phyloP scores from a whole-genome alignment of 345 rosid species.

The Triadica sebifera region DNA sequence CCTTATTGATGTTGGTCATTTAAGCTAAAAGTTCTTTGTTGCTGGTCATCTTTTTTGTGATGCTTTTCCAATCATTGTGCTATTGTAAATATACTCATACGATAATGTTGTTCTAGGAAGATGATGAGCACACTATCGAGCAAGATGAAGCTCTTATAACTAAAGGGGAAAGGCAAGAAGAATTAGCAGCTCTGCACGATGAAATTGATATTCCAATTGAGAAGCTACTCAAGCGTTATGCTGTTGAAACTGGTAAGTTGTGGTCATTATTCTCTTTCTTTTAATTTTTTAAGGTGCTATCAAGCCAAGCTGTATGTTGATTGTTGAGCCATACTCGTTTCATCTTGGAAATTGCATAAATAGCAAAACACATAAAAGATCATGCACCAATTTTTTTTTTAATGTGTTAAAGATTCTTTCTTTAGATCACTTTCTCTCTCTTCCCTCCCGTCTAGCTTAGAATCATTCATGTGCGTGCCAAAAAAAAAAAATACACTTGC shows the following conservation, averaged over 20 bases:
- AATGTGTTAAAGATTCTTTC: background rate
- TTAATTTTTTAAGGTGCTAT: background rate
- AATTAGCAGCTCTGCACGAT: conserved; percentile 74
- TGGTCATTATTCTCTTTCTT: background rate
- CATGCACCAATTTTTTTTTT: background rate
- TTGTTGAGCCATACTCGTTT: background rate
- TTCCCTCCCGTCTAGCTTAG: background rate
- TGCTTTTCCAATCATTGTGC: background rate
- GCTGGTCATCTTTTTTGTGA: background rate
- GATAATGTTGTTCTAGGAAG: conserved; percentile 74
- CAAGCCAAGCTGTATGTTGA: background rate
- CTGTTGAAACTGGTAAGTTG: conserved; percentile 46
- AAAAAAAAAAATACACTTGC: background rate
- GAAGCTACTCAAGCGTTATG: conserved; percentile 73
- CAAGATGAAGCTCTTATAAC: conserved; percentile 91
- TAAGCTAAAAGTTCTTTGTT: background rate
- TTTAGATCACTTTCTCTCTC: background rate
- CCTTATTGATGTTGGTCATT: background rate
- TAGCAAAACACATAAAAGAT: background rate
- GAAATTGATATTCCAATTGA: conserved; percentile 86
- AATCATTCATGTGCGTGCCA: background rate
- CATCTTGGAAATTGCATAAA: background rate
- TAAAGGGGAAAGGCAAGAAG: conserved; percentile 82
- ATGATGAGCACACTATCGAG: conserved; percentile 90
- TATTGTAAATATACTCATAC: conserved; percentile 1